A percentile compares a stretch with the other conserved stretches of the same genome.
These are phyloP conservation scores for Symbiodinium natans DNA, from an alignment of 73 alveolate species.

Conservation along the genomic window DNA sequence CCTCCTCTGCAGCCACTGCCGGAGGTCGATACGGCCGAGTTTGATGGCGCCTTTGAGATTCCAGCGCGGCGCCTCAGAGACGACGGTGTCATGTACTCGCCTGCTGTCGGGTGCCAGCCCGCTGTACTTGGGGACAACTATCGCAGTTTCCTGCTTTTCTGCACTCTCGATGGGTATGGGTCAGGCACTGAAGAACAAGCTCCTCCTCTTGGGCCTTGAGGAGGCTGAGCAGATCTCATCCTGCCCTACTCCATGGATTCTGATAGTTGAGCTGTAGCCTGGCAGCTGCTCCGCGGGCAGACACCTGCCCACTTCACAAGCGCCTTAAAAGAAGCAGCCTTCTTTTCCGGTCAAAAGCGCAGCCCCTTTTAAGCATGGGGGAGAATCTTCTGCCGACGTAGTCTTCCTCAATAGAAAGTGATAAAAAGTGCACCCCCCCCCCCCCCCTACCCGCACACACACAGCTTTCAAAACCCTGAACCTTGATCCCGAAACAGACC, in stretches of 20 bases:
- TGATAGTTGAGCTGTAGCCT: too few relatives aligned
- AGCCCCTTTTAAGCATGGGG: too few relatives aligned
- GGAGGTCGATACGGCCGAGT: slow-evolving; percentile 57
- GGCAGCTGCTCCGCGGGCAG: too few relatives aligned
- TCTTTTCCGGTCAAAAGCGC: too few relatives aligned
- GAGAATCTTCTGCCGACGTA: too few relatives aligned
- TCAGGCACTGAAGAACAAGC: slow-evolving; percentile 74
- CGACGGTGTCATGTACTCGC: too few relatives aligned
- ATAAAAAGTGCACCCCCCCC: not conserved
- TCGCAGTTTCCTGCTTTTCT: not conserved
- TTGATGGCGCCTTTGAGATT: slow-evolving; percentile 61
- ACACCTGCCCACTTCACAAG: too few relatives aligned
- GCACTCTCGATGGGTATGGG: not conserved
- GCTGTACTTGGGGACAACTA: not conserved
- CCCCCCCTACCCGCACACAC: not conserved
- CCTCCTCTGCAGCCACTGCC: not conserved
- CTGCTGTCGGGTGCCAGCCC: not conserved
- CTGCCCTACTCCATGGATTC: not conserved
- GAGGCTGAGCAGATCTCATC: slow-evolving; percentile 46
- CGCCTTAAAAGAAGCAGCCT: too few relatives aligned
- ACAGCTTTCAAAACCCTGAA: not conserved
- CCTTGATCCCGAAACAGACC: slow-evolving; percentile 5
- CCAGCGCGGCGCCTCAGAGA: not conserved
- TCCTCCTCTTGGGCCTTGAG: slow-evolving; percentile 72
- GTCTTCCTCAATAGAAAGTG: too few relatives aligned